These are phyloP conservation scores for Barbatosphaeria neglecta DNA, from an alignment of 495 filamentous ascomycete species.

Conservation along the genomic window DNA sequence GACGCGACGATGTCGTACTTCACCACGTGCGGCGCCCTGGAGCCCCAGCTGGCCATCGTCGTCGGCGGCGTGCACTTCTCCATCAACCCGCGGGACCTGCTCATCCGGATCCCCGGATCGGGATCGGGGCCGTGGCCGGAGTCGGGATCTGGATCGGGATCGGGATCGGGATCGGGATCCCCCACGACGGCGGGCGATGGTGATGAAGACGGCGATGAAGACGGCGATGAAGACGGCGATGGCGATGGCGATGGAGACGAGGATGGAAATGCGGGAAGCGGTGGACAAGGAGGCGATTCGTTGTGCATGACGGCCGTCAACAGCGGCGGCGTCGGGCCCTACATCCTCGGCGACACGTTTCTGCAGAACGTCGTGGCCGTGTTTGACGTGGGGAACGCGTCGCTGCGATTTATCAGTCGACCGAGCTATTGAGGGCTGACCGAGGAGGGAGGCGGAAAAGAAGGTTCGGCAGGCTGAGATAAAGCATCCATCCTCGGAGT, in stretches of 20 bases:
- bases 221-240: conserved; percentile 24
- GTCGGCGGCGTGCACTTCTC: conserved; percentile 38
- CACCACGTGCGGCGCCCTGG: conserved; percentile 42
- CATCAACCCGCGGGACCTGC: conserved; percentile 45
- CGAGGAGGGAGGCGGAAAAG: background rate
- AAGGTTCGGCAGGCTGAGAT: too few relatives aligned
- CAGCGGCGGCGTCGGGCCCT: conserved; percentile 28
- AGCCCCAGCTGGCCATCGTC: conserved; percentile 40
- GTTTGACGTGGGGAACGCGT: conserved; percentile 46
- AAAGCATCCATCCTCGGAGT: too few relatives aligned
- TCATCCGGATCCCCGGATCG: conserved; percentile 27
- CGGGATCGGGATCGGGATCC: too few relatives aligned
- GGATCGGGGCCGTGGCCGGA: too few relatives aligned
- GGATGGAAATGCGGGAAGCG: background rate
- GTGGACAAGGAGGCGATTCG: too few relatives aligned
- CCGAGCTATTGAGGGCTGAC: conserved; percentile 11
- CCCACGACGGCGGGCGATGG: too few relatives aligned
- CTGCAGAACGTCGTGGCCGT: conserved; percentile 52
- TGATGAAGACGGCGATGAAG: too few relatives aligned
- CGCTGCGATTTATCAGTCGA: conserved; percentile 37
- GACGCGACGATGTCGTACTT: conserved; percentile 34
- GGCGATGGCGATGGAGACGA: background rate
- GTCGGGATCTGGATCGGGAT: too few relatives aligned
- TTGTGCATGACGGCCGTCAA: conserved; percentile 38
- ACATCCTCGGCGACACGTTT: conserved; percentile 51